These are phyloP conservation scores for Thielaviopsis populi DNA, from an alignment of 2,329 filamentous ascomycete species.

Conservation along the genomic window DNA sequence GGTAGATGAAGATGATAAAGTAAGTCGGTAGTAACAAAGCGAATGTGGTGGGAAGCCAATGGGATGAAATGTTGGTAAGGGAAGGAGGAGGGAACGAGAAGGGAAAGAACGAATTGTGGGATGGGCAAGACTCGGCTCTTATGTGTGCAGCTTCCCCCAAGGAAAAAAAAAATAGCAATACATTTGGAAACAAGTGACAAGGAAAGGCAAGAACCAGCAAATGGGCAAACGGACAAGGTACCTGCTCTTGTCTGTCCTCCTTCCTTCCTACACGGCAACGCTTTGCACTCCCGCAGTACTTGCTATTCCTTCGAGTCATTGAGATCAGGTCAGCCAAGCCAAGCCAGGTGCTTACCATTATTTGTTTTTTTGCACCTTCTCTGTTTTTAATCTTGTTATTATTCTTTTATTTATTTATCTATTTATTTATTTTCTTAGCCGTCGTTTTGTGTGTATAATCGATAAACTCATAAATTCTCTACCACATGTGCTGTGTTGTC, in stretches of 20 bases:
- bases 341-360: not conserved
- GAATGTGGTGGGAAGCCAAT: conserved; percentile 8
- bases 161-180: not conserved
- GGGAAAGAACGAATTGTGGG: conserved; percentile 11
- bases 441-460: not conserved
- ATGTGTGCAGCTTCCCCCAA: conserved; percentile 7
- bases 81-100: conserved; percentile 20
- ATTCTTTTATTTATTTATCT: not conserved
- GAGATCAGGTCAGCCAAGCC: not conserved
- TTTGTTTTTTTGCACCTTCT: not conserved
- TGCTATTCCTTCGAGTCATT: conserved; percentile 1
- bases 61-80: conserved; percentile 15
- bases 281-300: conserved; percentile 4
- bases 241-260: conserved; percentile 3
- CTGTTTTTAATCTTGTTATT: not conserved
- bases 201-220: conserved; percentile 5
- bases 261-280: conserved; percentile 3
- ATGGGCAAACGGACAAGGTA: not conserved
- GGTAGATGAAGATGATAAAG: not conserved
- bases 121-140: conserved; percentile 15
- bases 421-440: not conserved
- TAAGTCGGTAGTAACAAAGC: conserved; percentile 8
- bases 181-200: conserved; percentile 1
- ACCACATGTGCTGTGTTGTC: not conserved
- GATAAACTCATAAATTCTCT: not conserved